Evolutionary conservation across 164 flowering plant species (phyloP), one percentile per base, ranked within the genome.

Genomic region (Protea cynaroides): DNA sequence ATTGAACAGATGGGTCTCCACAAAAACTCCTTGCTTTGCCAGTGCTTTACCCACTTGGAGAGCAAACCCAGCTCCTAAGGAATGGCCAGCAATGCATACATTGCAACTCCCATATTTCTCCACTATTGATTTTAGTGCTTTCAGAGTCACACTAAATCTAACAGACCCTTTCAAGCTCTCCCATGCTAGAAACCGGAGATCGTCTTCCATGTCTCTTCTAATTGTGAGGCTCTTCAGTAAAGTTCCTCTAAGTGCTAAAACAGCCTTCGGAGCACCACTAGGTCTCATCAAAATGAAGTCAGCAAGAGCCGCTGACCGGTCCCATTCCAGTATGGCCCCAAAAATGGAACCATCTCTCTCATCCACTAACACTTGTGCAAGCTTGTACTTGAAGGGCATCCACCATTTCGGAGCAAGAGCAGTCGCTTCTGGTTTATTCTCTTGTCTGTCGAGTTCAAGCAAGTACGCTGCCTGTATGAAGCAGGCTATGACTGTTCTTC

Each of bases 341-440:
- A 76, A 94, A 38, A 89, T 84, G 6, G 97, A 94, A 19, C 90
- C 91, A 59, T 94, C 98, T 71, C 97, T 79, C 65, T 89, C 88
- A 50, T 93, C 98, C 9, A 79, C 70, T 54, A 86, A 59, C 10
- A 85, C 85, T 58, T 79, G 80, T 2, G 72, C 37, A 11, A 94
- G 74, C 71, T 82, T 94, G 84, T 89, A 94, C 73, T 89, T 94
- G 70, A 89, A 94, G 49, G 96, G 92, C 23, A 79, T 77, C 97
- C 93, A 94, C 97, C 97, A 94, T 57, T 89, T 94, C 36, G 98
- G 93, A 56, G 98, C 98, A 18, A 91, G 86, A 18, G 87, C 91
- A 29, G 67, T 83, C 62, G 86, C 86, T 57, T 72, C 78, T 10
- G 76, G 68, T 73, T 78, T 74, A 59, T 81, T 89, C 66, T 91